phyloP scores from a whole-genome alignment of 306 rosid species.

The Corylus americana region DNA sequence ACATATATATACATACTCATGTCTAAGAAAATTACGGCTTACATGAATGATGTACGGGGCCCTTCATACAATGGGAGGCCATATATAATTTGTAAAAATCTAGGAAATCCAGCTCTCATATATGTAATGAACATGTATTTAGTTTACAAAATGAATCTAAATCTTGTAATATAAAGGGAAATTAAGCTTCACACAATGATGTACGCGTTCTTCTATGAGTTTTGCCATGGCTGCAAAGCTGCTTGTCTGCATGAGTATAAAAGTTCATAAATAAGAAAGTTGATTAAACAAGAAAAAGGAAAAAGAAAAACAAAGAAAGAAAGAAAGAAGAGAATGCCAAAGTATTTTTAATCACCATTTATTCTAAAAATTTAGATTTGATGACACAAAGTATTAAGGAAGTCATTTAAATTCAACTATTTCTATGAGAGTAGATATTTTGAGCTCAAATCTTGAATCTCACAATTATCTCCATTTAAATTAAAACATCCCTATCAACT shows the following conservation, averaged over 20 bases:
- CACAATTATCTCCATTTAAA: too few relatives aligned
- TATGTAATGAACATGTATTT: not conserved
- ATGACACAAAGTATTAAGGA: too few relatives aligned
- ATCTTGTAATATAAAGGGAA: not conserved
- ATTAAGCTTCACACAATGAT: not conserved
- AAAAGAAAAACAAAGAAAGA: not conserved
- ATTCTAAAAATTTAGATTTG: too few relatives aligned
- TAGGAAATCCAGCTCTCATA: not conserved
- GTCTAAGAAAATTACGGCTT: not conserved
- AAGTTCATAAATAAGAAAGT: not conserved
- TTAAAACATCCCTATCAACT: too few relatives aligned
- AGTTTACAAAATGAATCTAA: slow-evolving; percentile 1
- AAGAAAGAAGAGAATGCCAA: not conserved
- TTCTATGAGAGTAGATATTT: too few relatives aligned
- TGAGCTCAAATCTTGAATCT: too few relatives aligned
- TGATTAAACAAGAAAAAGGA: not conserved
- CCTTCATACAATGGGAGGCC: not conserved
- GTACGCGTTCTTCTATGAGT: slow-evolving; percentile 3
- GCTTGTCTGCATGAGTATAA: slow-evolving; percentile 20
- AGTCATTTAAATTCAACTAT: too few relatives aligned
- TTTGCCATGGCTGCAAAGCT: slow-evolving; percentile 30
- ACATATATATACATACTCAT: not conserved
- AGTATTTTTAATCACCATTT: too few relatives aligned
- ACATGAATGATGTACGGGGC: not conserved
- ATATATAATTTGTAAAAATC: not conserved